These are phyloP conservation scores for Geosmithia flava DNA, from an alignment of 2,329 filamentous ascomycete species.

Conservation along the genomic window DNA sequence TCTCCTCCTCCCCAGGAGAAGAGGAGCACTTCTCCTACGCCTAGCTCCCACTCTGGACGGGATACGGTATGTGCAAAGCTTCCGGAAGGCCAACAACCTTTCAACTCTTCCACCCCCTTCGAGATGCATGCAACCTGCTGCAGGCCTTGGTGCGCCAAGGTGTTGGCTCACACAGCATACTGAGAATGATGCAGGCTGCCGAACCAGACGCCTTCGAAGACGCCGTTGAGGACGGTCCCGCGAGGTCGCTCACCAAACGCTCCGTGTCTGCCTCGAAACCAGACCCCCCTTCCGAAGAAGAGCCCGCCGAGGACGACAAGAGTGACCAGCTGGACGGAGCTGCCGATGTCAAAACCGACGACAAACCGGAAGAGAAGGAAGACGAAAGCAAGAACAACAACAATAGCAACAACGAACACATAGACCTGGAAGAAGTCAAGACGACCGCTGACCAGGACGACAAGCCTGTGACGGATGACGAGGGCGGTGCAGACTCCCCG, in stretches of 20 bases:
- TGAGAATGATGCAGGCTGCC: constrained; percentile 3
- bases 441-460: background rate
- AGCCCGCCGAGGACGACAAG: constrained; percentile 3
- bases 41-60: background rate
- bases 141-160: background rate
- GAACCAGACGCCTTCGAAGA: constrained; percentile 58
- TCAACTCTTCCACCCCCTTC: background rate
- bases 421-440: background rate
- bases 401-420: constrained; percentile 12
- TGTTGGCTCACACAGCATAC: background rate
- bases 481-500: constrained; percentile 6
- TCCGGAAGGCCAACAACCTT: background rate
- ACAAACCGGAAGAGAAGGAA: constrained; percentile 4
- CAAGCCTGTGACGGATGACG: constrained; percentile 8
- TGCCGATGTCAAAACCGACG: constrained; percentile 2
- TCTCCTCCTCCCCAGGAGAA: background rate
- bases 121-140: background rate
- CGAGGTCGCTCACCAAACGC: constrained; percentile 50
- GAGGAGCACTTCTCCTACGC: background rate
- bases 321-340: constrained; percentile 1
- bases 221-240: constrained; percentile 53
- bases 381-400: constrained; percentile 8
- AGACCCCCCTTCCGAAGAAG: constrained; percentile 7
- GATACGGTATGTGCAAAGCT: background rate
- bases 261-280: constrained; percentile 20